Conservation (phyloP, 2,329 filamentous ascomycete species). For the Pseudopithomyces chartarum region DNA sequence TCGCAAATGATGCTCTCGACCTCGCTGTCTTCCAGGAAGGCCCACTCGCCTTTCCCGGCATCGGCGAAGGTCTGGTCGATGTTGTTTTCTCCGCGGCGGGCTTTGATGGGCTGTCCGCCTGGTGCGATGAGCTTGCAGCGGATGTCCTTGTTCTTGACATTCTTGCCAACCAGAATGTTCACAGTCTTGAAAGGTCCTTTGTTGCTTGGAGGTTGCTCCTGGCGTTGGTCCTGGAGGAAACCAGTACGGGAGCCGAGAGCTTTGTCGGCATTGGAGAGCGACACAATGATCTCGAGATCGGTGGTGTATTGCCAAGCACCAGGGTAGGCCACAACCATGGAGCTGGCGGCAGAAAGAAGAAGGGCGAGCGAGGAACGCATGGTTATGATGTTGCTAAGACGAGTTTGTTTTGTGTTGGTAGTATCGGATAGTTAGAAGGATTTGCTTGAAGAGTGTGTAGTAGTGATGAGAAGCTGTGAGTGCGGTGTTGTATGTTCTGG, state of each 20-base stretch:
- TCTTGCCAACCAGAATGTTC: slow-evolving; percentile 8
- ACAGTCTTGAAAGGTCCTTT: slow-evolving; percentile 6
- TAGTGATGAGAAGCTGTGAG: not conserved
- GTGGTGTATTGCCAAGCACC: slow-evolving; percentile 2
- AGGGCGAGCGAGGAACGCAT: not conserved
- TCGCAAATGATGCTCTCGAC: slow-evolving; percentile 6
- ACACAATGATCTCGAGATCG: slow-evolving; percentile 6
- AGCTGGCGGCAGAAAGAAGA: not conserved
- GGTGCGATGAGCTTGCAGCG: slow-evolving; percentile 1
- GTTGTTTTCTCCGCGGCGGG: not conserved
- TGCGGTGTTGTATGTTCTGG: not conserved
- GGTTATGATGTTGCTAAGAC: not conserved
- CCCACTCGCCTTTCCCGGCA: not conserved
- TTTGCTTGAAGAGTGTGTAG: not conserved
- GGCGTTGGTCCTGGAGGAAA: not conserved
- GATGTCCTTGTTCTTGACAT: slow-evolving; percentile 6
- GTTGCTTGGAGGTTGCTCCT: slow-evolving; percentile 2
- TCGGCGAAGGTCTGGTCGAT: slow-evolving; percentile 3
- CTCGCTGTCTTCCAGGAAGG: slow-evolving; percentile 3
- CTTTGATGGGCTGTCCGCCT: not conserved
- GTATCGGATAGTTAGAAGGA: not conserved
- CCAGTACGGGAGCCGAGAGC: slow-evolving; percentile 6
- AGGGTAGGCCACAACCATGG: slow-evolving; percentile 2
- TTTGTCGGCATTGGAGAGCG: slow-evolving; percentile 3
- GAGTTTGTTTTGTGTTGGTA: not conserved